phyloP scores from a whole-genome alignment of 345 rosid genomes.

The Citrus medica region DNA sequence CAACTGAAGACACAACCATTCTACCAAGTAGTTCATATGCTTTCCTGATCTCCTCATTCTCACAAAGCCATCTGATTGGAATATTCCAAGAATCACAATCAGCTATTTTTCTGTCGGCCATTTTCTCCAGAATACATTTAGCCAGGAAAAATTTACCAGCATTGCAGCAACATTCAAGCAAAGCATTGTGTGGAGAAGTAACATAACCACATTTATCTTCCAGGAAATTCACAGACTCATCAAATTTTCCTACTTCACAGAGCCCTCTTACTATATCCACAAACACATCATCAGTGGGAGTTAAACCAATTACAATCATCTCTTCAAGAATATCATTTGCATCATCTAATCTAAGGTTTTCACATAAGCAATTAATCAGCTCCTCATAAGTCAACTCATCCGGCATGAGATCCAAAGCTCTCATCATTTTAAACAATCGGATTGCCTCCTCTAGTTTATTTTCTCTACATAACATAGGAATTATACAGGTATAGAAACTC shows the following conservation, averaged over 20 bases:
- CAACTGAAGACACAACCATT: slow-evolving; percentile 33
- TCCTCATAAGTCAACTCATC: slow-evolving; percentile 27
- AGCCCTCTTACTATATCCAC: slow-evolving; percentile 38
- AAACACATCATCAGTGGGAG: slow-evolving; percentile 20
- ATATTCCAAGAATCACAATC: slow-evolving; percentile 52
- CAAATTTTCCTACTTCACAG: slow-evolving; percentile 31
- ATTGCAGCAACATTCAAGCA: slow-evolving; percentile 44
- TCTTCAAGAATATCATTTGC: slow-evolving; percentile 36
- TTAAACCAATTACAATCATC: slow-evolving; percentile 30
- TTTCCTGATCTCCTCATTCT: slow-evolving; percentile 28
- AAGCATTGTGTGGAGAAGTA: slow-evolving; percentile 41
- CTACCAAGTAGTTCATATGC: slow-evolving; percentile 44
- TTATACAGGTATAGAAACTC: slow-evolving; percentile 28
- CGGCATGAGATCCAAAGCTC: slow-evolving; percentile 23
- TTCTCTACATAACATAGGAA: slow-evolving; percentile 44
- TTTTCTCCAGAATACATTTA: slow-evolving; percentile 30
- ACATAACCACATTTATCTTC: slow-evolving; percentile 29
- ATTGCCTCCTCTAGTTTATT: slow-evolving; percentile 36
- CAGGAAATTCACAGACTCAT: slow-evolving; percentile 36
- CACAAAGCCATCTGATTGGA: slow-evolving; percentile 47
- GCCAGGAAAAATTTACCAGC: slow-evolving; percentile 37
- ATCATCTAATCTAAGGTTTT: slow-evolving; percentile 37
- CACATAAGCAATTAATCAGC: slow-evolving; percentile 35
- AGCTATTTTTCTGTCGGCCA: slow-evolving; percentile 32
- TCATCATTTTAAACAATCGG: slow-evolving; percentile 42